Percentiles rank a stretch among this genome's conserved stretches.
These are phyloP conservation scores for Coccomyxa sp. DNA, from an alignment of 139 green algal genomes.

Conservation along the genomic window DNA sequence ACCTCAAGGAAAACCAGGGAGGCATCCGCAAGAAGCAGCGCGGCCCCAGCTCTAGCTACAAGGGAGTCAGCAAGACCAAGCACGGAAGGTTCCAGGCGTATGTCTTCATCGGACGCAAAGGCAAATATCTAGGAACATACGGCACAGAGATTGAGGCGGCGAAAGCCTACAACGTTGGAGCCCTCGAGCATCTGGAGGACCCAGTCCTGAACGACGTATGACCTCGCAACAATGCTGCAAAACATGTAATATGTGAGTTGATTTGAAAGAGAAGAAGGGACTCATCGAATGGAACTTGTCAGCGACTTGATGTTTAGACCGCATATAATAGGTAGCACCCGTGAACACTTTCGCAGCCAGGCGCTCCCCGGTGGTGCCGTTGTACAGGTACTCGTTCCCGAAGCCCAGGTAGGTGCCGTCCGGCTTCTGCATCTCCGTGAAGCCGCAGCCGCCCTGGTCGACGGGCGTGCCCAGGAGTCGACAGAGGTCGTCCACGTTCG, in stretches of 20 bases:
- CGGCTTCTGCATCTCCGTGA: not conserved
- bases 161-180: not conserved
- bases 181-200: not conserved
- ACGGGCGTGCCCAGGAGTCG: slow-evolving; percentile 7
- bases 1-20: not conserved
- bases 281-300: slow-evolving; percentile 68
- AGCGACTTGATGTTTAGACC: slow-evolving; percentile 65
- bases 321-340: slow-evolving; percentile 59
- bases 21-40: not conserved
- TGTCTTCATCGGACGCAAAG: not conserved
- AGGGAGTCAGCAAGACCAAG: not conserved
- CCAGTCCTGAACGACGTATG: not conserved
- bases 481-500: slow-evolving; percentile 1
- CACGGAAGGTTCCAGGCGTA: not conserved
- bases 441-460: not conserved
- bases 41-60: not conserved
- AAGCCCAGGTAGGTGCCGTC: not conserved
- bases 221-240: too few species aligned
- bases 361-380: slow-evolving; percentile 14
- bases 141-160: not conserved
- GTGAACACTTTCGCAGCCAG: slow-evolving; percentile 34
- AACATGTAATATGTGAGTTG: too few species aligned
- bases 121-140: not conserved
- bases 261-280: not conserved
- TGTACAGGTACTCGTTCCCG: not conserved